phyloP scores from a whole-genome alignment of 805 yeast species.

The Yamadazyma paraphyllophila region DNA sequence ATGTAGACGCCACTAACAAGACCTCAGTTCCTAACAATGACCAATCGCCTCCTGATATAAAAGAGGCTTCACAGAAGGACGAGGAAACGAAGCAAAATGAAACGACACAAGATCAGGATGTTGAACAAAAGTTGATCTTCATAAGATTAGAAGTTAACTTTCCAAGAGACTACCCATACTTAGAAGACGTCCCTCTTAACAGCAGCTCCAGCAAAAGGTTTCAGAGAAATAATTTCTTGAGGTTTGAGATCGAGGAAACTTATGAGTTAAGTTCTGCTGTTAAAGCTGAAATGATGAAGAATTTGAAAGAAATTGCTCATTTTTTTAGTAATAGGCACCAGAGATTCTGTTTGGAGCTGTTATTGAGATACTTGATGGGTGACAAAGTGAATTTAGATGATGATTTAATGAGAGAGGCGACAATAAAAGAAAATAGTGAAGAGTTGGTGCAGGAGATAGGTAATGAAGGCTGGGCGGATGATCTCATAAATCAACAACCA shows the following conservation, averaged over 20 bases:
- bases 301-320: conserved; percentile 53
- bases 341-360: conserved; percentile 74
- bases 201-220: conserved; percentile 15
- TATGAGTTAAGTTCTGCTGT: conserved; percentile 57
- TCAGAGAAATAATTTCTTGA: conserved; percentile 24
- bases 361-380: conserved; percentile 76
- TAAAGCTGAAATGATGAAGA: conserved; percentile 48
- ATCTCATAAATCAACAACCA: conserved; percentile 37
- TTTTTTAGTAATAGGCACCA: conserved; percentile 54
- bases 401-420: conserved; percentile 21
- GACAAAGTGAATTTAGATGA: conserved; percentile 57
- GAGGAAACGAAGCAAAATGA: neutral
- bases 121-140: conserved; percentile 51
- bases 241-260: conserved; percentile 73
- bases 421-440: conserved; percentile 23
- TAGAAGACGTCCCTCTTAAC: conserved; percentile 39
- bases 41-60: neutral
- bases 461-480: conserved; percentile 43
- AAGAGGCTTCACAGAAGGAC: neutral
- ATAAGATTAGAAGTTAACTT: conserved; percentile 68
- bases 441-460: conserved; percentile 31
- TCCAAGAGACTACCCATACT: conserved; percentile 70
- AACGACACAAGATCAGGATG: conserved; percentile 5
- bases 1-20: neutral
- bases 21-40: neutral